Base-by-base conservation (phyloP, 2,329 filamentous ascomycete species). In the Apiospora malaysiana region DNA sequence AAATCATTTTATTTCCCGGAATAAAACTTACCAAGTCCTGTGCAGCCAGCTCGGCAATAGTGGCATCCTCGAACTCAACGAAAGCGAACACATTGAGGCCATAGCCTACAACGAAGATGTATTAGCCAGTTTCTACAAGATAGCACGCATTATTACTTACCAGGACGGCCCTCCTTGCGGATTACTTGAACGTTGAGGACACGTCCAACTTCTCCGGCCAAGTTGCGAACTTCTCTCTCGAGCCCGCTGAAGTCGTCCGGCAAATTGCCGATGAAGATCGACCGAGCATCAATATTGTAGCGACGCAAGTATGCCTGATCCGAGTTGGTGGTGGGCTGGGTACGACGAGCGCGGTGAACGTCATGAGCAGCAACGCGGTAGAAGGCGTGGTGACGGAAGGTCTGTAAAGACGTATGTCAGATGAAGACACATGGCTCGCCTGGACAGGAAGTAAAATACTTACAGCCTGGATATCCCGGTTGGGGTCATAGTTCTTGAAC, bases 401-500 rank as follows among this genome's bases (percentile, higher is more conserved):
- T 75, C 79, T 81, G 51, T 4, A 27, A 46, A 67, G 14, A 21
- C 45, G 27, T 4, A 46, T 40, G 65, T 63, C 7, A 63, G 56
- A 40, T 12, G 7, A 10, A 40, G 32, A 3, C 27, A 63, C 18
- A 21, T 14, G 9, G 56, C 32, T 63, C 18, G 8, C 14, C 2
- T 2, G 8, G n/a, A 23, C 9, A 18, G 16, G 21, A 10, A 5
- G 4, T 2, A 40, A 40, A 23, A 23, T 45, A 69, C 85, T 81
- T 79, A 88, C 87, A 37, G 79, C 75, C 42, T 84, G 79, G 5
- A 88, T 83, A 70, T 88, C 84, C 27, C 88, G 83, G 32, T 79
- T 80, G 4, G 84, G 80, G 71, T 90, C 86, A 68, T 87, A 90
- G 73, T 82, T 82, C 51, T 81, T 78, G 72, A 86, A 90, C 37